Conservation (phyloP, 805 yeast species). For the Barnettozyma sucrosica region DNA sequence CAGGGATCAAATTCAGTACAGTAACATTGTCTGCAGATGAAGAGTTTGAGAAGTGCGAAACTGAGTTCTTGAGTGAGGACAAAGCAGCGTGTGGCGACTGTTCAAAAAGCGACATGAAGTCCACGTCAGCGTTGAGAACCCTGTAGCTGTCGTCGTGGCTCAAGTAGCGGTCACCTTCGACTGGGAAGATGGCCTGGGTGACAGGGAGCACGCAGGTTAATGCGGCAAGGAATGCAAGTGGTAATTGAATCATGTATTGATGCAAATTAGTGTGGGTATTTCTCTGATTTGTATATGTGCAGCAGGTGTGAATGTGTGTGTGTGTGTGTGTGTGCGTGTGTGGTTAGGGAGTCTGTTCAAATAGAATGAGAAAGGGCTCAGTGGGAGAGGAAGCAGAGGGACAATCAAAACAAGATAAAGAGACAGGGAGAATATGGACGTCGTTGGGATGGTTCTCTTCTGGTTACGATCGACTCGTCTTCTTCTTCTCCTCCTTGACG, state of each 20-base stretch:
- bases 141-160: neutral
- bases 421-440: neutral
- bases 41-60: slow-evolving; percentile 4
- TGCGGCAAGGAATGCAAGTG: neutral
- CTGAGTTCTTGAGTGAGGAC: neutral
- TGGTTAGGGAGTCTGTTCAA: neutral
- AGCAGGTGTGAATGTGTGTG: neutral
- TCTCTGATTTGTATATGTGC: neutral
- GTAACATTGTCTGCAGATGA: slow-evolving; percentile 5
- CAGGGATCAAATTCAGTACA: slow-evolving; percentile 24
- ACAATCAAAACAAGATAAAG: no score
- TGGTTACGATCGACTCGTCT: neutral
- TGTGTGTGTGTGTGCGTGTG: neutral
- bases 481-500: neutral
- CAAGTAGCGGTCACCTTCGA: slow-evolving; percentile 1
- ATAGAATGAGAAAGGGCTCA: neutral
- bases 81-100: neutral
- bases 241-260: neutral
- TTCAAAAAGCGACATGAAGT: neutral
- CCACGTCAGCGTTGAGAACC: slow-evolving; percentile 6
- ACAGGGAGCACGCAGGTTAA: neutral
- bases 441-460: neutral
- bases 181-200: slow-evolving; percentile 6
- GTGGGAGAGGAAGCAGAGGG: no score
- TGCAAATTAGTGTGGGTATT: neutral